Percentiles rank a stretch among this genome's conserved stretches.
Conservation (phyloP, 345 rosid species). For the Ceriops tagal region DNA sequence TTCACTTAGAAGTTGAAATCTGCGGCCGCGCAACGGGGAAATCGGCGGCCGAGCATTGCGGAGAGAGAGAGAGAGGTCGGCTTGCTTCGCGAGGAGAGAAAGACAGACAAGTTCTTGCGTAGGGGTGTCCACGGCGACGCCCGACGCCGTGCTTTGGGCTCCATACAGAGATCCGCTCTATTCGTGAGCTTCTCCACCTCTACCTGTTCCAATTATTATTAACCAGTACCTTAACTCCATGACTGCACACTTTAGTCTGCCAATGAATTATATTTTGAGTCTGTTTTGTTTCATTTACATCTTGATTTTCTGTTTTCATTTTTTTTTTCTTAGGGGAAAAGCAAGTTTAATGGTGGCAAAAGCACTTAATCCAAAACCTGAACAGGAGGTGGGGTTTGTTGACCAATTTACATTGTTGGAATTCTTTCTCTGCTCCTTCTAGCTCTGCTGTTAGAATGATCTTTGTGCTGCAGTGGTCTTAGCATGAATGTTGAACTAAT, state of each 20-base stretch:
- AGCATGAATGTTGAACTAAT: too few relatives aligned
- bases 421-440: neutral
- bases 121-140: slow-evolving; percentile 74
- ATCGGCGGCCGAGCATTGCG: slow-evolving; percentile 10
- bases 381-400: slow-evolving; percentile 60
- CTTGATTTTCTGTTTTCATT: neutral
- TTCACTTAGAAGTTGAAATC: neutral
- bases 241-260: too few relatives aligned
- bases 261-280: too few relatives aligned
- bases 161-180: too few relatives aligned
- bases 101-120: slow-evolving; percentile 65
- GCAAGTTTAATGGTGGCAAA: slow-evolving; percentile 94
- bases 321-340: slow-evolving; percentile 51
- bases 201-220: too few relatives aligned
- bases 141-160: slow-evolving; percentile 50
- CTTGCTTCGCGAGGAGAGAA: slow-evolving; percentile 73
- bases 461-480: too few relatives aligned
- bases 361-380: slow-evolving; percentile 66
- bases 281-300: neutral
- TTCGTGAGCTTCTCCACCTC: too few relatives aligned
- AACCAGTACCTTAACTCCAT: too few relatives aligned
- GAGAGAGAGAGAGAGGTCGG: slow-evolving; percentile 38
- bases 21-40: neutral
- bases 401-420: neutral
- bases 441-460: too few relatives aligned